A percentile compares a stretch with the other conserved stretches of the same genome.
Evolutionary conservation across 768 basidiomycete genomes (phyloP).

Genomic region (Phallus indusiatus): DNA sequence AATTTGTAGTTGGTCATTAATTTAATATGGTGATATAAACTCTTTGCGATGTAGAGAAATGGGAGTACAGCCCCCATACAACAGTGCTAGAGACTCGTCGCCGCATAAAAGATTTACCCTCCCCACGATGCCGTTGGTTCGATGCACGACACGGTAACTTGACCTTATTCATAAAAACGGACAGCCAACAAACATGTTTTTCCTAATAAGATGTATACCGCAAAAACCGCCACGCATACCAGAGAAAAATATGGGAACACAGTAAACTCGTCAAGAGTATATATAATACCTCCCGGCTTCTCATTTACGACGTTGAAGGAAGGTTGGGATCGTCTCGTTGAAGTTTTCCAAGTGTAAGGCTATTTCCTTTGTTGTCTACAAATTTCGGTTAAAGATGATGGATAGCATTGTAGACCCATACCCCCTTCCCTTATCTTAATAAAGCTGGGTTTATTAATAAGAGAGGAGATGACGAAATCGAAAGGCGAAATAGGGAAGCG

Average conservation of each 20-base stretch:
- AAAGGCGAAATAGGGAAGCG: no score
- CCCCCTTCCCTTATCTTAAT: background rate
- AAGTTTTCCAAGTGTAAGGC: conserved; percentile 1
- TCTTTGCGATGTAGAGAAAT: background rate
- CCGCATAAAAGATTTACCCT: background rate
- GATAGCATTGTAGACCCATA: background rate
- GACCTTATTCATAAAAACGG: background rate
- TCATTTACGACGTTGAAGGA: background rate
- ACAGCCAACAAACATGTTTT: background rate
- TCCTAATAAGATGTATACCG: background rate
- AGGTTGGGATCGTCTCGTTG: background rate
- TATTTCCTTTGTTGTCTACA: background rate
- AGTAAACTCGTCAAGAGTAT: background rate
- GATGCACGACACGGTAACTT: background rate
- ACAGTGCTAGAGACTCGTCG: background rate
- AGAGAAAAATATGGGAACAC: background rate
- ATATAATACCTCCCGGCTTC: background rate
- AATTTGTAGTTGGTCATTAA: background rate
- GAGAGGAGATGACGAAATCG: no score
- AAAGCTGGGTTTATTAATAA: no score
- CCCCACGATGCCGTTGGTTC: background rate
- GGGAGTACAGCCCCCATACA: background rate
- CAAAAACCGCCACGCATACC: background rate
- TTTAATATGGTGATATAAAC: background rate
- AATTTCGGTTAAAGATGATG: background rate